Evolutionary conservation across 2,329 filamentous ascomycete species (phyloP), one percentile per base, ranked within the genome.

Genomic region (Fusarium domesticum): DNA sequence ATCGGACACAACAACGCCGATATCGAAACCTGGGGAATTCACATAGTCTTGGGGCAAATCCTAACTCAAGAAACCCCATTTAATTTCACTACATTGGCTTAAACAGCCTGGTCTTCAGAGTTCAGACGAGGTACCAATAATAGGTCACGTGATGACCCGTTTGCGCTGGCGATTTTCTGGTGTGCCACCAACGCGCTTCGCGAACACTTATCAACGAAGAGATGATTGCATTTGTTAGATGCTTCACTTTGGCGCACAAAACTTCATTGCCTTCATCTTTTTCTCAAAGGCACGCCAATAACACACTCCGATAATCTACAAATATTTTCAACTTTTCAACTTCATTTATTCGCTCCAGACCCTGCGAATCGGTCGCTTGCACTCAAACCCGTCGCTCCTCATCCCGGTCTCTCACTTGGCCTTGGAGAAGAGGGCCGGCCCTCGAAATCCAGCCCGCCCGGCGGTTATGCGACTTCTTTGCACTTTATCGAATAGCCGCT

Each of bases 401-500:
- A 28, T 28, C 7, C 4, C 8, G 23, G 8, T 12, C 10, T 23
- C 20, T 6, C 20, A 10, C 10, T 6, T 23, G 20, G 20, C 20
- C 20, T 23, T 28, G 23, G 23, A 28, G 23, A 17, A 35, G 35
- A 18, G 33, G 20, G 32, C 18, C 6, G 28, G 32, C 35, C 39
- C 30, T 31, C 18, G 45, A 32, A 28, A 31, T 35, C 18, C 43
- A 36, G 44, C 50, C 35, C 37, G 30, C 25, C 18, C 7, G 48
- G 42, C 43, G 47, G 52, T 30, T 56, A 59, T 59, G 56, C 51
- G 28, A 37, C 32, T 51, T 42, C 35, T 33, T 33, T 36, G 30
- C 30, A 20, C 20, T 33, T 14, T 36, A n/a, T 36, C 10, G 39
- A 38, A 12, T 6, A 6, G 30, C 14, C 31, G n/a, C 5, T 48